phyloP scores from a whole-genome alignment of 306 rosid species.

The Quercus mongolica region DNA sequence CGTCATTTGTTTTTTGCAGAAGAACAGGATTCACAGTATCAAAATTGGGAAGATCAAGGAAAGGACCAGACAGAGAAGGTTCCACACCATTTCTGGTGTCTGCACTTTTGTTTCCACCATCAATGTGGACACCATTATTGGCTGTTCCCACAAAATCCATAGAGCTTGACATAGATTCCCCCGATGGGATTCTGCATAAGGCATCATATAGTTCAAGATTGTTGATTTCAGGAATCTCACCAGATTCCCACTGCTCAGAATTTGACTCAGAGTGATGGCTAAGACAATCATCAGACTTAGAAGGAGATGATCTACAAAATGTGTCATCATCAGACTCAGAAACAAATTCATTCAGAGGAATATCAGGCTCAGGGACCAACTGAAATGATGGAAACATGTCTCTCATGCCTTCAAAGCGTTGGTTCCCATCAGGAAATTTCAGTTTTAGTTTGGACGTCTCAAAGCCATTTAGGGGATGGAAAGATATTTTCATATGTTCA shows the following conservation, averaged over 20 bases:
- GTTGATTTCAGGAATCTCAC: constrained; percentile 49
- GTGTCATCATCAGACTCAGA: constrained; percentile 86
- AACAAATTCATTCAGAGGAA: constrained; percentile 53
- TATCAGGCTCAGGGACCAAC: constrained; percentile 70
- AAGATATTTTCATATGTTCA: constrained; percentile 91
- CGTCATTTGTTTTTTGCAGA: constrained; percentile 33
- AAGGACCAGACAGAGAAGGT: constrained; percentile 47
- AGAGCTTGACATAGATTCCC: constrained; percentile 41
- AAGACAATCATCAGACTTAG: constrained; percentile 63
- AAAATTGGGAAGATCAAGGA: constrained; percentile 75
- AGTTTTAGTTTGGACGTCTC: constrained; percentile 73
- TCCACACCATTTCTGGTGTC: constrained; percentile 31
- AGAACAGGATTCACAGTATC: constrained; percentile 49
- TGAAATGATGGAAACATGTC: constrained; percentile 83
- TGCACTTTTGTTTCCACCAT: constrained; percentile 26
- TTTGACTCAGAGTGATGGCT: constrained; percentile 64
- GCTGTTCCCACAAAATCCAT: constrained; percentile 30
- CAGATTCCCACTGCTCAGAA: constrained; percentile 91
- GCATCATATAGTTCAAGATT: constrained; percentile 48
- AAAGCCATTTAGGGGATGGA: constrained; percentile 59
- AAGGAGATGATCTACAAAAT: constrained; percentile 88
- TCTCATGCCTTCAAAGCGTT: constrained; percentile 49
- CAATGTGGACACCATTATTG: constrained; percentile 31
- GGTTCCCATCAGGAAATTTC: constrained; percentile 72
- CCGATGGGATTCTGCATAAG: constrained; percentile 44